Percentiles rank a stretch among this genome's conserved stretches.
These are phyloP conservation scores for Globisporangium orthogonon DNA, from an alignment of 352 stramenopile genomes.

Conservation along the genomic window DNA sequence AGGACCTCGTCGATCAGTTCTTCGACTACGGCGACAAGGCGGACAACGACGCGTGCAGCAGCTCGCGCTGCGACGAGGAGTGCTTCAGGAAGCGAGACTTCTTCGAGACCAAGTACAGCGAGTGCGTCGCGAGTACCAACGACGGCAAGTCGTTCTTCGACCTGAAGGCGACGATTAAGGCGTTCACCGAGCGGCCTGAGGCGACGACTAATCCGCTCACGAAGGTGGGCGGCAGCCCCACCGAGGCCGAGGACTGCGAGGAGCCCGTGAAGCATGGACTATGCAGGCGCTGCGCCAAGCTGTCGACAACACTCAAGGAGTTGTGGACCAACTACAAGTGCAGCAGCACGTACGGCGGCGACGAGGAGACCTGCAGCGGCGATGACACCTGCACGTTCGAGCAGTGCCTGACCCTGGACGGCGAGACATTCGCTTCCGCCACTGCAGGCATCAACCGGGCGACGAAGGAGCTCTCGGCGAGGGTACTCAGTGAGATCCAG, in stretches of 20 bases:
- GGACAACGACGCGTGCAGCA: slow-evolving; percentile 47
- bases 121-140: slow-evolving; percentile 3
- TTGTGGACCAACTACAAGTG: slow-evolving; percentile 67
- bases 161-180: slow-evolving; percentile 12
- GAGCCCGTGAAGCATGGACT: slow-evolving; percentile 21
- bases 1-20: slow-evolving; percentile 20
- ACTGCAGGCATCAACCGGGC: slow-evolving; percentile 22
- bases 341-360: slow-evolving; percentile 35
- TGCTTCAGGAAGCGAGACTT: slow-evolving; percentile 32
- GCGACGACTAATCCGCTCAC: slow-evolving; percentile 34
- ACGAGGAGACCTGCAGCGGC: slow-evolving; percentile 25
- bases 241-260: slow-evolving; percentile 20
- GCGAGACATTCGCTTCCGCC: slow-evolving; percentile 35
- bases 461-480: slow-evolving; percentile 22
- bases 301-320: slow-evolving; percentile 41
- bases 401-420: slow-evolving; percentile 54
- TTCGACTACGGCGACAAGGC: slow-evolving; percentile 34
- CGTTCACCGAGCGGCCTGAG: slow-evolving; percentile 16
- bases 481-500: slow-evolving; percentile 28
- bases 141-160: slow-evolving; percentile 30
- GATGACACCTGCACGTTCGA: slow-evolving; percentile 26
- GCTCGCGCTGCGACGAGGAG: slow-evolving; percentile 42
- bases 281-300: slow-evolving; percentile 45
- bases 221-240: not conserved
- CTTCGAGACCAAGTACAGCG: slow-evolving; percentile 23